These are phyloP conservation scores for Dalechampia spathulata DNA, from an alignment of 441 rosid species.

Conservation along the genomic window DNA sequence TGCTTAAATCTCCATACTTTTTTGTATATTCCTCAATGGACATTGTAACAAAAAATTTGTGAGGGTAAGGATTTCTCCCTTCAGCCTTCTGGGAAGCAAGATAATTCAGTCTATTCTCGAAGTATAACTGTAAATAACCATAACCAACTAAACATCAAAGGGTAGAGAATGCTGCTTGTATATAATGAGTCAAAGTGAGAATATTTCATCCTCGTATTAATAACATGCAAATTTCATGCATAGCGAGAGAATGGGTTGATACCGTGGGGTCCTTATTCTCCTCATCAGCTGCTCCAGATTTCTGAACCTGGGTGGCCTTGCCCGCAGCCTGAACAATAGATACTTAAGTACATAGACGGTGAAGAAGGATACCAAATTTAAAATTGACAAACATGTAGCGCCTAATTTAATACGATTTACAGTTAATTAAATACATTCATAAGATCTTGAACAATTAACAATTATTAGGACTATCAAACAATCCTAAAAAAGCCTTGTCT, in stretches of 20 bases:
- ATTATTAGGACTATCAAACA: too few relatives aligned
- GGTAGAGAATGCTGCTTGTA: neutral
- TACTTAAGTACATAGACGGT: neutral
- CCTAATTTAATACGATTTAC: too few relatives aligned
- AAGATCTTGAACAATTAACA: too few relatives aligned
- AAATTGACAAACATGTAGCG: too few relatives aligned
- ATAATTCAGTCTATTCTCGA: slow-evolving; percentile 57
- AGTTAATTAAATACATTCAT: too few relatives aligned
- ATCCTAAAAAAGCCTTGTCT: too few relatives aligned
- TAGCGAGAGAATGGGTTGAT: slow-evolving; percentile 1
- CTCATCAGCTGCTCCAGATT: slow-evolving; percentile 45
- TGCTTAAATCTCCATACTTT: slow-evolving; percentile 40
- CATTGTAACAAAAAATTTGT: slow-evolving; percentile 45
- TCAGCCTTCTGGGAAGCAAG: slow-evolving; percentile 50
- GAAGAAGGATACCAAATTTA: neutral
- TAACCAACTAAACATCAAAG: neutral
- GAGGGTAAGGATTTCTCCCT: slow-evolving; percentile 71
- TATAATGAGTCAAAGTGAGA: neutral
- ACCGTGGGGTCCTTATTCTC: slow-evolving; percentile 91
- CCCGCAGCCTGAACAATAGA: slow-evolving; percentile 34
- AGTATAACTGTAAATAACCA: slow-evolving; percentile 52
- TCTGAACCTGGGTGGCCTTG: slow-evolving; percentile 35
- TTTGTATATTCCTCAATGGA: slow-evolving; percentile 45
- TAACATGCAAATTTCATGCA: neutral
- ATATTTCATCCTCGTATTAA: too few relatives aligned